Evolutionary conservation across 805 yeast genomes (phyloP).

Genomic region (Cyberlindnera petersonii): DNA sequence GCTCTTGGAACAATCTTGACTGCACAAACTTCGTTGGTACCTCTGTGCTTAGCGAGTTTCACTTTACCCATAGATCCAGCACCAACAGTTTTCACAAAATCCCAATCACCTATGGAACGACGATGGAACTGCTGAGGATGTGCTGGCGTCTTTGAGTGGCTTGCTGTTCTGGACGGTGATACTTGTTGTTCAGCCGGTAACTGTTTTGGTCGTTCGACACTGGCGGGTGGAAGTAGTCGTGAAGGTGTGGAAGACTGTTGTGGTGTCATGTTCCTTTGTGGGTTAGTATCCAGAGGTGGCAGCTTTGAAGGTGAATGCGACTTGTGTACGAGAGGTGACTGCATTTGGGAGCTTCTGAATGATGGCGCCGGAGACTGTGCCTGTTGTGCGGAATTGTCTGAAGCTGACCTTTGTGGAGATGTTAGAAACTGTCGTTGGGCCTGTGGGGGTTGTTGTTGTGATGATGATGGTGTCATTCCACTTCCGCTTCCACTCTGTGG

Average conservation of each 20-base stretch:
- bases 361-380: slow-evolving; percentile 3
- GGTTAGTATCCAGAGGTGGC: slow-evolving; percentile 13
- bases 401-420: slow-evolving; percentile 18
- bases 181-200: slow-evolving; percentile 7
- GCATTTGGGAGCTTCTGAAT: slow-evolving; percentile 2
- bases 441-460: slow-evolving; percentile 2
- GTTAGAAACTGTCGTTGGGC: not conserved
- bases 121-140: slow-evolving; percentile 56
- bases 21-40: slow-evolving; percentile 81
- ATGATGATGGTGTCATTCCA: slow-evolving; percentile 4
- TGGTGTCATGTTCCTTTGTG: not conserved
- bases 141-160: slow-evolving; percentile 20
- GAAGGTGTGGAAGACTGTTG: slow-evolving; percentile 2
- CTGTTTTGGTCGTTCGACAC: slow-evolving; percentile 15
- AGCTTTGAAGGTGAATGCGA: slow-evolving; percentile 12
- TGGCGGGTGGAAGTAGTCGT: slow-evolving; percentile 20
- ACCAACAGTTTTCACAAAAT: slow-evolving; percentile 88
- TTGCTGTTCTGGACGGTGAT: slow-evolving; percentile 11
- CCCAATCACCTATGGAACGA: slow-evolving; percentile 94
- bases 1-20: slow-evolving; percentile 93
- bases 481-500: slow-evolving; percentile 10
- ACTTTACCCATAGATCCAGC: slow-evolving; percentile 99
- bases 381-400: slow-evolving; percentile 5
- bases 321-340: slow-evolving; percentile 7
- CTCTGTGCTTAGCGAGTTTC: slow-evolving; percentile 81